Base-by-base conservation (phyloP, 352 stramenopile genomes). In the Globisporangium megalacanthum region DNA sequence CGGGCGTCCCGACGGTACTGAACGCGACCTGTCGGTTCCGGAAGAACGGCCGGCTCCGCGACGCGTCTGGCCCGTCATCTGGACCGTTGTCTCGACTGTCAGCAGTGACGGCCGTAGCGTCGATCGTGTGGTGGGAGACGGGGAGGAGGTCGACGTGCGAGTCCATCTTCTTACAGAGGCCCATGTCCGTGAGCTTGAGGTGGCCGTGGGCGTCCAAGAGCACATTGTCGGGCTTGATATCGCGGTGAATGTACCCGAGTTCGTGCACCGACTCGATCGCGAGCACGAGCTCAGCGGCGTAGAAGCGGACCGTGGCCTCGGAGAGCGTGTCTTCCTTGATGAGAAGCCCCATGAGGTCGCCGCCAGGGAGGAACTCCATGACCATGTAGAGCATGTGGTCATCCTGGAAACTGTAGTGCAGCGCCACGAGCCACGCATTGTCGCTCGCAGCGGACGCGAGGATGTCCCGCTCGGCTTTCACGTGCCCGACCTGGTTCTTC, bases 281-380 rank as follows among this genome's bases (percentile, higher is more conserved):
- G 66, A 98, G 82, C 46, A 98, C 86, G 62, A 98, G 98, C 75
- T 99, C 96, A 3, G 96, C 97, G 58, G 98, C 97, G 73, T 99
- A 99, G 63, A 99, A 98, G 51, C 82, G 80, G 45, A 87, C 93
- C 8, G 81, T 92, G 50, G 72, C 74, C 60, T 95, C 85, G 55
- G 75, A 83, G 6, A 95, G 73, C 58, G 94, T 99, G 73, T 99
- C 97, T 64, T 99, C 84, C 57, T 99, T 98, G 73, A 99, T 99
- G 35, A 99, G 80, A 19, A 99, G 69, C 52, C 88, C 96, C 97
- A 99, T 99, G 54, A 99, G 84, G 75, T 99, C 97, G 45, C 98
- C 98, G 5, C 98, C 98, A 6, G 96, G 93, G 29, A 99, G 73
- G 66, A 97, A 99, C 76, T 99, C 98, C 97, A 99, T 99, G 41